phyloP scores from a whole-genome alignment of 306 rosid species.

The Quercus wislizeni region DNA sequence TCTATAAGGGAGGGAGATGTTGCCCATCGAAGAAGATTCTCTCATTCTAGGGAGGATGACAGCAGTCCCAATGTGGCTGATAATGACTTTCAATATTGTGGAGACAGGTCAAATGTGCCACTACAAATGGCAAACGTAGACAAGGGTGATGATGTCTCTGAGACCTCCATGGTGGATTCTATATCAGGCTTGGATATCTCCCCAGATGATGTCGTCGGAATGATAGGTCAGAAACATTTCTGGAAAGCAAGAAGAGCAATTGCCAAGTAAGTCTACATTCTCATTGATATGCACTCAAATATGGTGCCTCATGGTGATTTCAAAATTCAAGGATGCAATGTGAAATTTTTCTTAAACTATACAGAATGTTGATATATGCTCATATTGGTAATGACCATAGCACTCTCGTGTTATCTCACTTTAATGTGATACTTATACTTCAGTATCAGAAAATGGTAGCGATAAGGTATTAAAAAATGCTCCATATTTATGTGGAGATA shows the following conservation, averaged over 20 bases:
- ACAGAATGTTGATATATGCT: background rate
- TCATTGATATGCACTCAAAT: slow-evolving; percentile 9
- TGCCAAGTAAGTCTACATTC: slow-evolving; percentile 58
- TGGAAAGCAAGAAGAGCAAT: slow-evolving; percentile 97
- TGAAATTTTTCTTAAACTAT: slow-evolving; percentile 9
- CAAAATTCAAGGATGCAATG: slow-evolving; percentile 7
- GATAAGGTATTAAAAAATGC: no score
- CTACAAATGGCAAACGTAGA: slow-evolving; percentile 41
- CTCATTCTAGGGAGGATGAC: slow-evolving; percentile 30
- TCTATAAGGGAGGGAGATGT: slow-evolving; percentile 40
- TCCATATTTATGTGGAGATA: background rate
- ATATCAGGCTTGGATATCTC: slow-evolving; percentile 47
- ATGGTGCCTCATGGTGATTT: slow-evolving; percentile 23
- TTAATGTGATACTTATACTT: background rate
- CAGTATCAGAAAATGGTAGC: no score
- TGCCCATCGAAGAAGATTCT: slow-evolving; percentile 28
- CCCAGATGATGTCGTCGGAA: slow-evolving; percentile 87
- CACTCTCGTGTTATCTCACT: slow-evolving; percentile 9
- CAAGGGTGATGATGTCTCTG: slow-evolving; percentile 59
- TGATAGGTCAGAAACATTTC: slow-evolving; percentile 90
- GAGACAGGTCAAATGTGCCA: slow-evolving; percentile 33
- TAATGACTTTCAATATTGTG: slow-evolving; percentile 31
- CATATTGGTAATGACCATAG: background rate
- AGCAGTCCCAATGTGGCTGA: slow-evolving; percentile 37
- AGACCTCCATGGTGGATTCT: slow-evolving; percentile 63